A percentile compares a stretch with the other conserved stretches of the same genome.
phyloP scores from a whole-genome alignment of 306 rosid genomes.

The Cotoneaster glaucophyllus region DNA sequence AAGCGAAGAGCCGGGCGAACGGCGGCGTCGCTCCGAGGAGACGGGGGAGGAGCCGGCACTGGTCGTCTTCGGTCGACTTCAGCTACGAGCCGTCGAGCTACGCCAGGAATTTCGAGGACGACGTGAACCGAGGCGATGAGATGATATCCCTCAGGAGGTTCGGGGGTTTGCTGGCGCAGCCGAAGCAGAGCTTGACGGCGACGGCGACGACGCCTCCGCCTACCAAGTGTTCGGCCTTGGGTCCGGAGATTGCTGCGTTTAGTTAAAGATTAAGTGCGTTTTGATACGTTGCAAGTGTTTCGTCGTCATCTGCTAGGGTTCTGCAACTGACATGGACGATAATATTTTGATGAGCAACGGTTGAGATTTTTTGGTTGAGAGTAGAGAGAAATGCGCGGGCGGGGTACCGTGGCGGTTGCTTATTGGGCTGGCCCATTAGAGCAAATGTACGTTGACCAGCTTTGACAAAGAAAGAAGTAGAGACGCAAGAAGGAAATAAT shows the following conservation, averaged over 20 bases:
- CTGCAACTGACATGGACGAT: background rate
- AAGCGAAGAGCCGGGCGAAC: background rate
- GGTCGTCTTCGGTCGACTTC: slow-evolving; percentile 23
- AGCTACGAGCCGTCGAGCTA: slow-evolving; percentile 38
- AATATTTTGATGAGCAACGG: background rate
- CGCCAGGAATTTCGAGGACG: slow-evolving; percentile 39
- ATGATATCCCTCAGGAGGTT: slow-evolving; percentile 5
- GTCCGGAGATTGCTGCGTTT: background rate
- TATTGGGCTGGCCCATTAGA: background rate
- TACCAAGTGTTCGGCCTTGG: background rate
- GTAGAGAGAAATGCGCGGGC: background rate
- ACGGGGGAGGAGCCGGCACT: slow-evolving; percentile 1
- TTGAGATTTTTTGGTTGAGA: background rate
- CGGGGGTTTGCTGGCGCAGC: slow-evolving; percentile 4
- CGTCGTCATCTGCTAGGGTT: background rate
- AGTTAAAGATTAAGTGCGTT: background rate
- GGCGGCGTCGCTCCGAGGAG: background rate
- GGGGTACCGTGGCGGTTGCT: background rate
- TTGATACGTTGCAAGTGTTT: background rate
- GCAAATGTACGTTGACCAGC: background rate
- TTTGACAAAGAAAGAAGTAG: background rate
- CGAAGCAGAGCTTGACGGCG: background rate
- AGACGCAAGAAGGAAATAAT: background rate
- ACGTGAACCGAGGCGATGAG: slow-evolving; percentile 12
- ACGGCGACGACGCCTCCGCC: background rate